Evolutionary conservation across 768 basidiomycete genomes (phyloP).

Genomic region (Fibroporia radiculosa): DNA sequence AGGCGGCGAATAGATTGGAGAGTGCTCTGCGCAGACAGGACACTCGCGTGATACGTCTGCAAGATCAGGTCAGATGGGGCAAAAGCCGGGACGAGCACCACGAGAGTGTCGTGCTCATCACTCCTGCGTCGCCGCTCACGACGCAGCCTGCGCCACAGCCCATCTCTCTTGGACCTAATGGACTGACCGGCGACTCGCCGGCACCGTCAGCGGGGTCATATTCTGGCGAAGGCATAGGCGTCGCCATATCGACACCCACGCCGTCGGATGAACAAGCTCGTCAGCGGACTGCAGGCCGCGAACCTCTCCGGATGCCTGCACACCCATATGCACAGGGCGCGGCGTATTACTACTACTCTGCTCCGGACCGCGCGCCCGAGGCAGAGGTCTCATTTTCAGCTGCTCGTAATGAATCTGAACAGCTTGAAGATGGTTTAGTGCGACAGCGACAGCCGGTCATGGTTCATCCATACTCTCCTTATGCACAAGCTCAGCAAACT

Average conservation of each 20-base stretch:
- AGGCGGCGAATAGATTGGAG: constrained; percentile 10
- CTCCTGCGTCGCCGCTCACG: constrained; percentile 9
- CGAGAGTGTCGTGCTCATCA: constrained; percentile 10
- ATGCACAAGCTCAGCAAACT: constrained; percentile 16
- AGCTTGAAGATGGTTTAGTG: constrained; percentile 8
- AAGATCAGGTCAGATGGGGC: constrained; percentile 12
- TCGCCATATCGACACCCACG: constrained; percentile 35
- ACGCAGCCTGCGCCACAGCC: not conserved
- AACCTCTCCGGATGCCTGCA: constrained; percentile 19
- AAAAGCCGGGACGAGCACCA: constrained; percentile 1
- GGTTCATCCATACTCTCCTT: constrained; percentile 20
- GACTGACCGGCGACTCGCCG: constrained; percentile 19
- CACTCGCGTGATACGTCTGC: constrained; percentile 18
- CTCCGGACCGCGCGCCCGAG: not conserved
- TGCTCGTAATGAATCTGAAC: constrained; percentile 3
- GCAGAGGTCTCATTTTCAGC: not conserved
- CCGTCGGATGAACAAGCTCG: constrained; percentile 16
- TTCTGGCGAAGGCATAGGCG: constrained; percentile 29
- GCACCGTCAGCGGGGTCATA: constrained; percentile 21
- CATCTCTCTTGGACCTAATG: constrained; percentile 8
- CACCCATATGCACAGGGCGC: constrained; percentile 31
- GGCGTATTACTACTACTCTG: constrained; percentile 6
- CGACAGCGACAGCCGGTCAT: constrained; percentile 18
- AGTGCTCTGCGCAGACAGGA: constrained; percentile 17
- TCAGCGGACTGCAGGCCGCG: constrained; percentile 4